A percentile compares a stretch with the other conserved stretches of the same genome.
These are phyloP conservation scores for Hsuehochloa calcarea DNA, from an alignment of 176 grass and related monocot species.

Conservation along the genomic window DNA sequence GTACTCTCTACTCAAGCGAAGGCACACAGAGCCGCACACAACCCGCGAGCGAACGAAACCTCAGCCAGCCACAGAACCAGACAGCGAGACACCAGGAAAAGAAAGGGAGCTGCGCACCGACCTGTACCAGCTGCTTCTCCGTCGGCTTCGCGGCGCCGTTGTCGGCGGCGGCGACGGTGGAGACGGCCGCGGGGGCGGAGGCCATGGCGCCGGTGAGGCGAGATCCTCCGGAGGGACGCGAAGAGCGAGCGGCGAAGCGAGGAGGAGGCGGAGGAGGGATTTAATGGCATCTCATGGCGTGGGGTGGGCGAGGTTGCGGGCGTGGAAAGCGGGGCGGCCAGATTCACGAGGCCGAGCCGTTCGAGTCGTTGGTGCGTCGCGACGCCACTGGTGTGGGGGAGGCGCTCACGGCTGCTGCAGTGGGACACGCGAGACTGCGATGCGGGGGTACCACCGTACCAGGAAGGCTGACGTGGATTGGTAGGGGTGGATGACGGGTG, in stretches of 20 bases:
- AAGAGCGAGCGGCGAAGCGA: slow-evolving; percentile 41
- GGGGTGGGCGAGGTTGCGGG: not conserved
- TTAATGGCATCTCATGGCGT: slow-evolving; percentile 53
- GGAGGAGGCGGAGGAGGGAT: slow-evolving; percentile 6
- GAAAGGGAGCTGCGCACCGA: not conserved
- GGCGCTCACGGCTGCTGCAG: not conserved
- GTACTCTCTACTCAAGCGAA: not conserved
- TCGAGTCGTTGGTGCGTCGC: slow-evolving; percentile 14
- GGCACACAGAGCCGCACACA: not conserved
- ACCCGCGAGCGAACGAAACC: not conserved
- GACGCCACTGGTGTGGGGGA: not conserved
- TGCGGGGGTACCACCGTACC: not conserved
- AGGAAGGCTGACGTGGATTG: too few relatives aligned
- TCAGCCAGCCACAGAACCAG: not conserved
- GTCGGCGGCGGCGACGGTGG: slow-evolving; percentile 24
- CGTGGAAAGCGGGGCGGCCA: slow-evolving; percentile 34
- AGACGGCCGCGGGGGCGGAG: slow-evolving; percentile 26
- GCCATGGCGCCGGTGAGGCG: slow-evolving; percentile 14
- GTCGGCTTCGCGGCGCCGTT: slow-evolving; percentile 27
- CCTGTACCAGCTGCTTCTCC: slow-evolving; percentile 51
- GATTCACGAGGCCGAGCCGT: slow-evolving; percentile 35
- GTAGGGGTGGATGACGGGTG: not conserved
- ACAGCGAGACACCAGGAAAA: not conserved
- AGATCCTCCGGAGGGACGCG: slow-evolving; percentile 34
- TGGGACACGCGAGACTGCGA: not conserved